Conservation (phyloP, 2,329 filamentous ascomycete genomes). For the Bipolaris gigantea region DNA sequence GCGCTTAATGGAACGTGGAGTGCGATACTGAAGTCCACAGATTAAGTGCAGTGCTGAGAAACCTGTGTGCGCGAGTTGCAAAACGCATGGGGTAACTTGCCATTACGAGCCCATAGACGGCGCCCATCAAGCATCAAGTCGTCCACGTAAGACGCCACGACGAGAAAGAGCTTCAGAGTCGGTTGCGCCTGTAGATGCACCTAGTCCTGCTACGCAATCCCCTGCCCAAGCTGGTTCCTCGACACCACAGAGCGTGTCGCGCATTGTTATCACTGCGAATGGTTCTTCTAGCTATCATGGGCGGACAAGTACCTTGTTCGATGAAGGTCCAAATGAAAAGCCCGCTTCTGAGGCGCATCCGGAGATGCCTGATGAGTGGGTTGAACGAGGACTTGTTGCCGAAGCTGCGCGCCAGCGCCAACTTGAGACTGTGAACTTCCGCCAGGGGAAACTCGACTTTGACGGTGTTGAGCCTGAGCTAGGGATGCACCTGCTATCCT, state of each 20-base stretch:
- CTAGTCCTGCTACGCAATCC: not conserved
- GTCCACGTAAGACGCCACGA: conserved; percentile 23
- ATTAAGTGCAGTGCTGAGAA: conserved; percentile 55
- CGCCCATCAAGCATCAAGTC: conserved; percentile 17
- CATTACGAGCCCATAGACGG: conserved; percentile 45
- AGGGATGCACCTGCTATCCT: conserved; percentile 54
- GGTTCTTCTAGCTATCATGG: conserved; percentile 53
- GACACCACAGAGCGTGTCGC: conserved; percentile 37
- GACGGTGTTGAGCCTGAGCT: conserved; percentile 58
- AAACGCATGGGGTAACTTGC: conserved; percentile 51
- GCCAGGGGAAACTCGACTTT: conserved; percentile 55
- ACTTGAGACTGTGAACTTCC: conserved; percentile 54
- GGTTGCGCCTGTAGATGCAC: not conserved
- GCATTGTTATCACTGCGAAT: conserved; percentile 48
- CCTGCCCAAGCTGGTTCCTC: not conserved
- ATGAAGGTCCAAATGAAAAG: conserved; percentile 41
- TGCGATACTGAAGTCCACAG: conserved; percentile 29
- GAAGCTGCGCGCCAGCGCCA: conserved; percentile 55
- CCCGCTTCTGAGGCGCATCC: conserved; percentile 19
- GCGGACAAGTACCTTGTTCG: conserved; percentile 54
- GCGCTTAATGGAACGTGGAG: not conserved
- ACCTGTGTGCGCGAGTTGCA: conserved; percentile 53
- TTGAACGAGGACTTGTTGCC: conserved; percentile 52
- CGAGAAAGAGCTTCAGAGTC: conserved; percentile 10
- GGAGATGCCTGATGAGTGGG: conserved; percentile 44